Percentiles rank a stretch among this genome's conserved stretches.
phyloP scores from a whole-genome alignment of 306 rosid species.

The Gastrolobium villosum region DNA sequence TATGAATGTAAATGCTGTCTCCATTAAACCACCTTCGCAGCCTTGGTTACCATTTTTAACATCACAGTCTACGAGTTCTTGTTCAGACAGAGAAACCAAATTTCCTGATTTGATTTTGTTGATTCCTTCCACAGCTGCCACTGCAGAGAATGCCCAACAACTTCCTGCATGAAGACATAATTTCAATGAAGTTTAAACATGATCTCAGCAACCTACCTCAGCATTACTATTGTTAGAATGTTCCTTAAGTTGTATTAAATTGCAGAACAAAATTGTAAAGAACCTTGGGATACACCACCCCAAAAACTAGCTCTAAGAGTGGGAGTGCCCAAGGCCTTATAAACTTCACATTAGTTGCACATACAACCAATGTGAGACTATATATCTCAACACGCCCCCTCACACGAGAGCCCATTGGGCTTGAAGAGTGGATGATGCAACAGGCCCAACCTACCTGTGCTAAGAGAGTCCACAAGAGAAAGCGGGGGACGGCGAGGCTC shows the following conservation, averaged over 20 bases:
- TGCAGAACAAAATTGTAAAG: background rate
- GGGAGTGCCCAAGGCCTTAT: no score
- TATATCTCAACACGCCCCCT: no score
- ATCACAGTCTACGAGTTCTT: constrained; percentile 80
- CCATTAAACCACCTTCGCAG: constrained; percentile 80
- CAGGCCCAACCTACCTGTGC: no score
- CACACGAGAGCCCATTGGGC: no score
- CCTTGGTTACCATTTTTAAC: constrained; percentile 61
- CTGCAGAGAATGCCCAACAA: constrained; percentile 92
- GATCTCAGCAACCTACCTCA: background rate
- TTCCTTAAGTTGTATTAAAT: constrained; percentile 8
- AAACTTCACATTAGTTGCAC: no score
- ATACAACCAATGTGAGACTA: no score
- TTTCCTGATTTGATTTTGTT: constrained; percentile 69
- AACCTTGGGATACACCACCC: no score
- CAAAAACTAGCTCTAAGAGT: no score
- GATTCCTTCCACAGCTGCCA: constrained; percentile 87
- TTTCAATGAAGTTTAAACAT: constrained; percentile 10
- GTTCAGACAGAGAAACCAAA: constrained; percentile 73
- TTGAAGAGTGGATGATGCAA: no score
- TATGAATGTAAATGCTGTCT: constrained; percentile 69
- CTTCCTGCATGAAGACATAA: constrained; percentile 57
- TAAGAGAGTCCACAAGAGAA: no score
- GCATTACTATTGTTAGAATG: background rate
- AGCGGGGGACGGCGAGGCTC: no score